These are phyloP conservation scores for Rhodomyrtus psidioides DNA, from an alignment of 441 rosid species.

Conservation along the genomic window DNA sequence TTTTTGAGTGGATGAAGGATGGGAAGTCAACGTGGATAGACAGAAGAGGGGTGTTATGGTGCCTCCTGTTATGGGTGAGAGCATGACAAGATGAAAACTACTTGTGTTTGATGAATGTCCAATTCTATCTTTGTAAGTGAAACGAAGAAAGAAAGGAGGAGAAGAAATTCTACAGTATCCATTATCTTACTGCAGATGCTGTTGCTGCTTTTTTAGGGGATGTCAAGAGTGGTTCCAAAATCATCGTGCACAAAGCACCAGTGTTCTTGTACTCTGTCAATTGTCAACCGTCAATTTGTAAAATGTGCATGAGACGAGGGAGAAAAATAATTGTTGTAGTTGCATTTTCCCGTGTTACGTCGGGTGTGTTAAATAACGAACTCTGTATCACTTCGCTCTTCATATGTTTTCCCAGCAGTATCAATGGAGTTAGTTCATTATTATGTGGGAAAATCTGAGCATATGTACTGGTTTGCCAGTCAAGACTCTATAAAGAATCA, in stretches of 20 bases:
- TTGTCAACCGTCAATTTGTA: not conserved
- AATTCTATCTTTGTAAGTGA: not conserved
- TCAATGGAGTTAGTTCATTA: not conserved
- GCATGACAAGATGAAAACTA: constrained; percentile 18
- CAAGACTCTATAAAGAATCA: not conserved
- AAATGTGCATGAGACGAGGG: not conserved
- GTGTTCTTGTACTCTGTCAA: not conserved
- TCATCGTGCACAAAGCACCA: not conserved
- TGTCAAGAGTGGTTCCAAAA: not conserved
- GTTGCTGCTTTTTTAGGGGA: not conserved
- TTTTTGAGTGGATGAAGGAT: constrained; percentile 6
- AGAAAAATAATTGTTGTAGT: not conserved
- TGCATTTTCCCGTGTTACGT: not conserved
- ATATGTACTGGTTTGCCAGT: not conserved
- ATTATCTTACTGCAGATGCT: not conserved
- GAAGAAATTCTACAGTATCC: not conserved
- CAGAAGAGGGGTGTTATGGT: constrained; percentile 20
- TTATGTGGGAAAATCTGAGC: not conserved
- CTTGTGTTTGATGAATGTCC: not conserved
- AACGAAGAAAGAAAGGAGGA: not conserved
- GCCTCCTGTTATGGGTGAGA: constrained; percentile 16
- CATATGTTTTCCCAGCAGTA: not conserved
- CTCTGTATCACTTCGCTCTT: not conserved
- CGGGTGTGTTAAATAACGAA: not conserved
- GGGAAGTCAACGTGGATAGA: constrained; percentile 37